phyloP scores from a whole-genome alignment of 352 stramenopile genomes.

The Pythium aristosporum region DNA sequence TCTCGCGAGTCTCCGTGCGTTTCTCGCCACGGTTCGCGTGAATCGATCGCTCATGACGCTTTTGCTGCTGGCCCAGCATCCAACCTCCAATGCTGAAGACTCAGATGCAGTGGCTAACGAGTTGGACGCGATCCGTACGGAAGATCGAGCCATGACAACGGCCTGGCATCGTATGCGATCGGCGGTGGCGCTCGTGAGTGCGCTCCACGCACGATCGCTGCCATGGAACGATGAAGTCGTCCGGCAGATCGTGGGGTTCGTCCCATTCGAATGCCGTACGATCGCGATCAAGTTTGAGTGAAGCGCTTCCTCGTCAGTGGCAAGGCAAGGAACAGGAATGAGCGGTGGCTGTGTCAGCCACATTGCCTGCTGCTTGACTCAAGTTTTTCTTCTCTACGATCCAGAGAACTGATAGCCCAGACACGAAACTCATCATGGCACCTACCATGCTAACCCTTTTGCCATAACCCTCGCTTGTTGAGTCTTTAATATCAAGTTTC shows the following conservation, averaged over 20 bases:
- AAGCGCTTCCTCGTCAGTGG: neutral
- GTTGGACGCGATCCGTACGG: neutral
- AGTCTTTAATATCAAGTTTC: too few species aligned
- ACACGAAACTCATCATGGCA: too few species aligned
- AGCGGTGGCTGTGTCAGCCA: too few species aligned
- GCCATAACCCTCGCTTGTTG: too few species aligned
- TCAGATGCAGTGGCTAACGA: neutral
- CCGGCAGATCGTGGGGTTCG: neutral
- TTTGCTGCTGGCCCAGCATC: neutral
- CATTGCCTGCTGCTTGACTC: too few species aligned
- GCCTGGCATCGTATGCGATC: neutral
- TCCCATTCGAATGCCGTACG: neutral
- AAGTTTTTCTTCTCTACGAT: too few species aligned
- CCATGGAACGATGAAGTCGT: slow-evolving; percentile 2
- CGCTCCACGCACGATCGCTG: neutral
- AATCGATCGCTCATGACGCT: neutral
- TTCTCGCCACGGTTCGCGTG: neutral
- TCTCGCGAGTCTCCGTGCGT: neutral
- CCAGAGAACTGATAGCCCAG: too few species aligned
- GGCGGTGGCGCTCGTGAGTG: neutral
- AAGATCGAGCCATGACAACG: neutral
- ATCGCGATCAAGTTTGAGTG: neutral
- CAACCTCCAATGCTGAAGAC: neutral
- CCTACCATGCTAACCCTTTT: too few species aligned
- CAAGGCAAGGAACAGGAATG: too few species aligned